Evolutionary conservation across 2,329 filamentous ascomycete species (phyloP).

Genomic region (Elsinoe australis): DNA sequence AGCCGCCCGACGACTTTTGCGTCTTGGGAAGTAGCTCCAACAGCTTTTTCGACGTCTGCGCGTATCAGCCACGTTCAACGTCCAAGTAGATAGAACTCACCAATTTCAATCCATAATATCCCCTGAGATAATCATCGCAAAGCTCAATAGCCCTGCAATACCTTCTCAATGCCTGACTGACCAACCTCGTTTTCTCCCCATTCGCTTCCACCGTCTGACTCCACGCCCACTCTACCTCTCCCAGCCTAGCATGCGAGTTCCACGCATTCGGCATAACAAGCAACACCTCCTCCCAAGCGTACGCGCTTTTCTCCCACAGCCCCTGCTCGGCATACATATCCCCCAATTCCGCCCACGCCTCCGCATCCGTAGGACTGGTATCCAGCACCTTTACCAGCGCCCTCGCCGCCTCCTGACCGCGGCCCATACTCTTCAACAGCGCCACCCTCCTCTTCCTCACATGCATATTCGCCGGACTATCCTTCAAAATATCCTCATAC

Average conservation of each 20-base stretch:
- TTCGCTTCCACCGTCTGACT: constrained; percentile 31
- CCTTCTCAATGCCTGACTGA: constrained; percentile 69
- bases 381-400: constrained; percentile 70
- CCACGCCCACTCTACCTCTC: constrained; percentile 72
- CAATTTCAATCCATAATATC: constrained; percentile 84
- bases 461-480: constrained; percentile 72
- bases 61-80: constrained; percentile 29
- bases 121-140: constrained; percentile 84
- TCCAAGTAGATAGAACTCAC: constrained; percentile 28
- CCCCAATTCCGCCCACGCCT: constrained; percentile 86
- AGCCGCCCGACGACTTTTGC: constrained; percentile 28
- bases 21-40: constrained; percentile 22
- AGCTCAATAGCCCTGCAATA: constrained; percentile 89
- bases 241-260: constrained; percentile 87
- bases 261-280: constrained; percentile 84
- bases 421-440: constrained; percentile 66
- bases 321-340: constrained; percentile 78
- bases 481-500: constrained; percentile 67
- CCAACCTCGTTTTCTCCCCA: constrained; percentile 39
- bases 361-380: constrained; percentile 78
- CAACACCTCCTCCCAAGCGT: constrained; percentile 82
- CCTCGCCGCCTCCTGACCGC: constrained; percentile 62
- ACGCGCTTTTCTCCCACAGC: constrained; percentile 74
- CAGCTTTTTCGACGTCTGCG: constrained; percentile 16
- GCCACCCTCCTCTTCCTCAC: constrained; percentile 79